Conservation (phyloP, 352 stramenopile genomes). For the Blastocystis sp. region DNA sequence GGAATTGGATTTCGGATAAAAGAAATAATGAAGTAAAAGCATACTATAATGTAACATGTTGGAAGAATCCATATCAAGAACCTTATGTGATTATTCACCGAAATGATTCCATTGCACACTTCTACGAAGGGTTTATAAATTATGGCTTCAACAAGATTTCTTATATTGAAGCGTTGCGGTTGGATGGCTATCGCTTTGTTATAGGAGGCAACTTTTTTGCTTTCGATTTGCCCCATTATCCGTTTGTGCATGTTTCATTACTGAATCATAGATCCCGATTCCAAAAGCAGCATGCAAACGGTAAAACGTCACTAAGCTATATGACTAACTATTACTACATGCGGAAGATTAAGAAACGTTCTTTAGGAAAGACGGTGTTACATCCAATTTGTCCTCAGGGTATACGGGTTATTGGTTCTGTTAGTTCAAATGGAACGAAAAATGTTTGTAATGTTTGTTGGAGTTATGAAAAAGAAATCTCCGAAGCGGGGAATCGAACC, state of each 20-base stretch:
- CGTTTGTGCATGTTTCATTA: neutral
- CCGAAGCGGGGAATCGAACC: constrained; percentile 66
- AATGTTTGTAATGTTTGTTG: neutral
- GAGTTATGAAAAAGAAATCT: constrained; percentile 4
- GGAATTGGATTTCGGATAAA: neutral
- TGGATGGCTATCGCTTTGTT: constrained; percentile 26
- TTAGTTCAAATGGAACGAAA: neutral
- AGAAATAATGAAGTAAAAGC: neutral
- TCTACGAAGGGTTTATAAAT: constrained; percentile 20
- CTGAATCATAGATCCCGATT: neutral
- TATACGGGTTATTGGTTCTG: no score
- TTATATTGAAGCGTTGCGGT: constrained; percentile 16
- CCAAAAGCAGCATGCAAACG: neutral
- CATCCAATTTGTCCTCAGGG: neutral
- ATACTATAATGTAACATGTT: constrained; percentile 53
- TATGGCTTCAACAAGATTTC: constrained; percentile 64
- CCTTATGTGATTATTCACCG: constrained; percentile 34
- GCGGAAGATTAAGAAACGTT: constrained; percentile 2
- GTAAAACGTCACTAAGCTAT: constrained; percentile 3
- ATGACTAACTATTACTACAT: constrained; percentile 38
- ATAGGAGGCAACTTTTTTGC: constrained; percentile 36
- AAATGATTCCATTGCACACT: constrained; percentile 11
- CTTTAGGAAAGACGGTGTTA: neutral
- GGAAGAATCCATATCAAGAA: constrained; percentile 31
- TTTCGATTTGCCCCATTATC: constrained; percentile 54